A percentile compares a stretch with the other conserved stretches of the same genome.
These are phyloP conservation scores for Dictyostelium firmibasis DNA, from an alignment of 78 protist species.

Conservation along the genomic window DNA sequence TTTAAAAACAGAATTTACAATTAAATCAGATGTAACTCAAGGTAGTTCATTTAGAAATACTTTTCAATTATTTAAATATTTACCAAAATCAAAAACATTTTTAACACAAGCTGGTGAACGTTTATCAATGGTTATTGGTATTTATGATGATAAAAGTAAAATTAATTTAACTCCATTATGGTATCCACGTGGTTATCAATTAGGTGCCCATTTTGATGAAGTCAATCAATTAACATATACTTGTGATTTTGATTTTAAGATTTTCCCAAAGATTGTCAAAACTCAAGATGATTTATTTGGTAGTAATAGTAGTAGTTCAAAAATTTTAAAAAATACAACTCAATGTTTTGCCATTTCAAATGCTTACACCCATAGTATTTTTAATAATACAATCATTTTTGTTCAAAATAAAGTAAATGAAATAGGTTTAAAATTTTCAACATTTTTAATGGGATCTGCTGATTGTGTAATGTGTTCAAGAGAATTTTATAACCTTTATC, in stretches of 20 bases:
- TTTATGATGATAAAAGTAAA: background rate
- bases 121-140: background rate
- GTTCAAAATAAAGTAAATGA: background rate
- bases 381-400: background rate
- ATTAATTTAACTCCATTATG: background rate
- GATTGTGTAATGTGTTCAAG: background rate
- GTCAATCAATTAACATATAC: background rate
- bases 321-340: background rate
- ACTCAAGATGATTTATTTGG: background rate
- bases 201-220: background rate
- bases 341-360: background rate
- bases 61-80: background rate
- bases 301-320: background rate
- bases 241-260: background rate
- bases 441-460: background rate
- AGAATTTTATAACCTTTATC: background rate
- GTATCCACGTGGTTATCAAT: slow-evolving; percentile 23
- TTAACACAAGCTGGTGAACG: background rate
- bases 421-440: background rate
- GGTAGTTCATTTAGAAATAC: slow-evolving; percentile 8
- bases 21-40: background rate
- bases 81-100: background rate
- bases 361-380: background rate
- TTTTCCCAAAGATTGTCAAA: background rate
- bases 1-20: background rate